Conservation (phyloP, 2,329 filamentous ascomycete genomes). For the Apiospora kogelbergensis region DNA sequence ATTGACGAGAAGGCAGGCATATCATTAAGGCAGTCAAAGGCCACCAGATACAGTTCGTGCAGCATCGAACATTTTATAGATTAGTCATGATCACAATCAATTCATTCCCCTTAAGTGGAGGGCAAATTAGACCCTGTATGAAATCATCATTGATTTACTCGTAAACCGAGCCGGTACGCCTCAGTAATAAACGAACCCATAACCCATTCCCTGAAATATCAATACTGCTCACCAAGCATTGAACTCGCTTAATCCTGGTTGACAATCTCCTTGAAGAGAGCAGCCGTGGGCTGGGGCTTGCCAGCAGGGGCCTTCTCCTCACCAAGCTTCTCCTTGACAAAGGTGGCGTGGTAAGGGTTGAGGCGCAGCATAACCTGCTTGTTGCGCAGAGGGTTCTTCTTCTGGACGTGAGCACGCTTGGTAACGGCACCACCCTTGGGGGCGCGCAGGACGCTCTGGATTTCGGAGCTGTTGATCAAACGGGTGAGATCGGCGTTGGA, state of each 20-base stretch:
- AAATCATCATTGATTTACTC: constrained; percentile 32
- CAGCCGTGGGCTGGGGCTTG: constrained; percentile 52
- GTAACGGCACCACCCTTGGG: constrained; percentile 87
- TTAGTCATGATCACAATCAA: constrained; percentile 7
- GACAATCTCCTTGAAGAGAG: constrained; percentile 29
- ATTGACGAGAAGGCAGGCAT: not conserved
- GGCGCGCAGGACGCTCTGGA: constrained; percentile 91
- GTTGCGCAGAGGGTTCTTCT: constrained; percentile 99
- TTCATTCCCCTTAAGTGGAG: constrained; percentile 6
- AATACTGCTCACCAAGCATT: constrained; percentile 35
- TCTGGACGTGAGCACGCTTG: constrained; percentile 90
- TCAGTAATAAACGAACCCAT: constrained; percentile 24
- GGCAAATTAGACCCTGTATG: constrained; percentile 20
- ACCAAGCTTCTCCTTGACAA: constrained; percentile 82
- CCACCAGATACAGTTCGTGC: not conserved
- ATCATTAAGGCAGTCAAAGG: not conserved
- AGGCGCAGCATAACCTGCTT: constrained; percentile 98
- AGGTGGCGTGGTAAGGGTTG: constrained; percentile 95
- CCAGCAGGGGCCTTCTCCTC: constrained; percentile 62
- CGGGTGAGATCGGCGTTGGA: constrained; percentile 93
- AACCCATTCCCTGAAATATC: constrained; percentile 23
- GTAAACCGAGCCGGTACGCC: constrained; percentile 36
- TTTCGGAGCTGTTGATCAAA: constrained; percentile 98
- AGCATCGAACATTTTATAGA: constrained; percentile 3
- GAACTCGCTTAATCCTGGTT: constrained; percentile 30